A percentile compares a stretch with the other conserved stretches of the same genome.
phyloP scores from a whole-genome alignment of 1,139 yeast species.

The Scheffersomyces stambukii region DNA sequence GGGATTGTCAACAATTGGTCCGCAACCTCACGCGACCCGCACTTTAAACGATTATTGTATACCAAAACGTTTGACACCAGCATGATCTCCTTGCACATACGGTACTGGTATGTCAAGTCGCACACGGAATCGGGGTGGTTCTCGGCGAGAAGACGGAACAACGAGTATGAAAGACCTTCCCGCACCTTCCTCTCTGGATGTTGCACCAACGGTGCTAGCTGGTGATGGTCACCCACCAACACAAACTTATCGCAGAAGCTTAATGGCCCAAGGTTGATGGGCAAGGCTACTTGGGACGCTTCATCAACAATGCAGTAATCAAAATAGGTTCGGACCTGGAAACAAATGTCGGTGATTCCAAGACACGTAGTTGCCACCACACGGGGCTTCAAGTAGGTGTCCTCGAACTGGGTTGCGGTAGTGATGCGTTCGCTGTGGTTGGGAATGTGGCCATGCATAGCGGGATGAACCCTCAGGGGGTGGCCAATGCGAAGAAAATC shows the following conservation, averaged over 20 bases:
- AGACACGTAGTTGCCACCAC: slow-evolving; percentile 90
- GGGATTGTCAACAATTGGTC: slow-evolving; percentile 50
- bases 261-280: slow-evolving; percentile 85
- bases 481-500: slow-evolving; percentile 59
- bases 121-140: slow-evolving; percentile 67
- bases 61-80: slow-evolving; percentile 72
- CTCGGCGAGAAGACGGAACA: slow-evolving; percentile 72
- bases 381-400: slow-evolving; percentile 50
- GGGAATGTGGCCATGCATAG: slow-evolving; percentile 53
- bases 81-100: slow-evolving; percentile 93
- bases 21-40: slow-evolving; percentile 69
- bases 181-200: slow-evolving; percentile 52
- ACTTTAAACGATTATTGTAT: slow-evolving; percentile 68
- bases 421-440: slow-evolving; percentile 32
- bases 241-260: slow-evolving; percentile 74
- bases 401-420: slow-evolving; percentile 41
- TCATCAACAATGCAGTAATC: slow-evolving; percentile 96
- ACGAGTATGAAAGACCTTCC: slow-evolving; percentile 69
- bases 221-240: slow-evolving; percentile 92
- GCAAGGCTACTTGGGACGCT: slow-evolving; percentile 92
- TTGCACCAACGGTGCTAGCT: slow-evolving; percentile 79
- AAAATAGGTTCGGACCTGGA: slow-evolving; percentile 54
- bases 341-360: slow-evolving; percentile 64
- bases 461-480: slow-evolving; percentile 56
- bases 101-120: slow-evolving; percentile 76